Evolutionary conservation across 805 yeast genomes (phyloP).

Genomic region (Wickerhamiella qilinensis): DNA sequence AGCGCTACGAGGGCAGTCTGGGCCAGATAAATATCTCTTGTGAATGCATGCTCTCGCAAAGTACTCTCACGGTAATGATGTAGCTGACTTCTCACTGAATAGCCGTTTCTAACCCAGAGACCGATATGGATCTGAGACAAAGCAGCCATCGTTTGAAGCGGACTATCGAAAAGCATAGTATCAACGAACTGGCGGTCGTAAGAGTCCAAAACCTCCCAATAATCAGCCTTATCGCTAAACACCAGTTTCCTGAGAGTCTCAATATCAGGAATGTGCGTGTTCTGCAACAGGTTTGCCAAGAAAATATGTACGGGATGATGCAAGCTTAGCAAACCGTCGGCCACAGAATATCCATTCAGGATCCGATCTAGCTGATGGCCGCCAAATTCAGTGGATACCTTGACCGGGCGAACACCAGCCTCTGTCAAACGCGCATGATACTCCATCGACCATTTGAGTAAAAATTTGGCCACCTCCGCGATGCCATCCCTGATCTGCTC

Average conservation of each 20-base stretch:
- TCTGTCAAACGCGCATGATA: not conserved
- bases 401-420: not conserved
- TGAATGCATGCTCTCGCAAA: conserved; percentile 66
- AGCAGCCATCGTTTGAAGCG: conserved; percentile 59
- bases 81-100: conserved; percentile 60
- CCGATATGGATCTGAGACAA: conserved; percentile 78
- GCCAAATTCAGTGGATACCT: not conserved
- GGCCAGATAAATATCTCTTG: conserved; percentile 57
- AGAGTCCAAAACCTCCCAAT: conserved; percentile 4
- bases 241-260: conserved; percentile 12
- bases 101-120: conserved; percentile 89
- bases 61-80: conserved; percentile 65
- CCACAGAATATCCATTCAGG: conserved; percentile 29
- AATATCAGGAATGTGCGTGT: conserved; percentile 18
- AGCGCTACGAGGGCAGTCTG: conserved; percentile 45
- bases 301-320: conserved; percentile 70
- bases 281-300: conserved; percentile 54
- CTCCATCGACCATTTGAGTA: conserved; percentile 17
- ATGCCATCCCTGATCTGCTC: conserved; percentile 10
- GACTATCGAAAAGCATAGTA: conserved; percentile 43
- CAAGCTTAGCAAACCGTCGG: conserved; percentile 40
- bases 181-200: conserved; percentile 10
- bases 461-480: conserved; percentile 11
- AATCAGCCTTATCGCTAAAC: not conserved
- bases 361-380: conserved; percentile 2